Conservation (phyloP, 1,139 yeast species). For the Taphrina confusa region DNA sequence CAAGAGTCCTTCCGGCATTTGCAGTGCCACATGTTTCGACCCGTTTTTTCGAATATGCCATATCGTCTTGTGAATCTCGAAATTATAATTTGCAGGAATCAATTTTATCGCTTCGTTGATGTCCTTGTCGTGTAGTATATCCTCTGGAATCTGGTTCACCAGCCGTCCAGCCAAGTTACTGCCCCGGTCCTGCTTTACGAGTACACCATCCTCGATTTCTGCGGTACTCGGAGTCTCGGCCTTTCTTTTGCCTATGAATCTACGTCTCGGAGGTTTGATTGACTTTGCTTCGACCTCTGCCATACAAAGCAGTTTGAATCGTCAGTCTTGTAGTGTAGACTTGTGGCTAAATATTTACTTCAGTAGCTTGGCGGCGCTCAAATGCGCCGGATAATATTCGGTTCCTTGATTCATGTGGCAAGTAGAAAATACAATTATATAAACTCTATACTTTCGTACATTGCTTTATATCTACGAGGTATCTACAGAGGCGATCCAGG, state of each 20-base stretch:
- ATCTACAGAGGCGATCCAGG: too few species aligned
- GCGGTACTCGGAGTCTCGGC: not conserved
- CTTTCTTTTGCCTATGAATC: slow-evolving; percentile 23
- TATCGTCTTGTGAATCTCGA: slow-evolving; percentile 91
- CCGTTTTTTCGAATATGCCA: slow-evolving; percentile 79
- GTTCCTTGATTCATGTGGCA: too few species aligned
- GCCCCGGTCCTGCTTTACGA: slow-evolving; percentile 11
- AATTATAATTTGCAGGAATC: slow-evolving; percentile 87
- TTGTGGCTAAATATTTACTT: too few species aligned
- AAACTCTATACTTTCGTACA: too few species aligned
- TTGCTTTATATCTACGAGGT: too few species aligned
- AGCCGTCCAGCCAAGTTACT: slow-evolving; percentile 50
- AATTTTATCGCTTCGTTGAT: slow-evolving; percentile 76
- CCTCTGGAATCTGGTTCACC: slow-evolving; percentile 86
- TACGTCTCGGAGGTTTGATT: slow-evolving; percentile 28
- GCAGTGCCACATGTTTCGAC: slow-evolving; percentile 83
- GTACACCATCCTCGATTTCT: slow-evolving; percentile 33
- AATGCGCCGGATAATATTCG: too few species aligned
- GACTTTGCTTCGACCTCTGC: slow-evolving; percentile 7
- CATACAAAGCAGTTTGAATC: too few species aligned
- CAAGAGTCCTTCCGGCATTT: slow-evolving; percentile 95
- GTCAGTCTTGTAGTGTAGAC: too few species aligned
- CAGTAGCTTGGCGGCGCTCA: too few species aligned
- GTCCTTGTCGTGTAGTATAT: slow-evolving; percentile 74
- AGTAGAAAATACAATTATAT: too few species aligned